A percentile compares a stretch with the other conserved stretches of the same genome.
Evolutionary conservation across 306 rosid species (phyloP).

Genomic region (Vigna mungo): DNA sequence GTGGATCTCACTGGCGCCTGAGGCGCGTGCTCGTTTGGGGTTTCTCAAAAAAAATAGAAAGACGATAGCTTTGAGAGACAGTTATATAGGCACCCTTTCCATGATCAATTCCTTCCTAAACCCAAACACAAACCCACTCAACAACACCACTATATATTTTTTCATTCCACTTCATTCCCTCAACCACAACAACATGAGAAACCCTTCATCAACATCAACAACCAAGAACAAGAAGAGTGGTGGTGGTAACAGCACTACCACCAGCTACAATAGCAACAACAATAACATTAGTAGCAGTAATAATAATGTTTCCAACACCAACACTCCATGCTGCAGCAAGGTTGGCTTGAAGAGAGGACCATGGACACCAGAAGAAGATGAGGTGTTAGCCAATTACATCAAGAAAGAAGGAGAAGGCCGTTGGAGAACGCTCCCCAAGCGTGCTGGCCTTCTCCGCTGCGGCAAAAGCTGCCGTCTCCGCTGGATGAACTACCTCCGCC

Average conservation of each 20-base stretch:
- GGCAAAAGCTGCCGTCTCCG: conserved; percentile 96
- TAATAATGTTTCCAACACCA: not conserved
- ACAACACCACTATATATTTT: not conserved
- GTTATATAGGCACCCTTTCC: not conserved
- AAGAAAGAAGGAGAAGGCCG: conserved; percentile 83
- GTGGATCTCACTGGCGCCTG: conserved; percentile 13
- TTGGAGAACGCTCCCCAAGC: conserved; percentile 82
- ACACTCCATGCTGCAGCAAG: conserved; percentile 67
- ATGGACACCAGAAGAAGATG: conserved; percentile 84
- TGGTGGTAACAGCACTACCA: not conserved
- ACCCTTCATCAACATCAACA: conserved; percentile 6
- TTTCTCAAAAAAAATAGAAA: not conserved
- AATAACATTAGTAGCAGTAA: not conserved
- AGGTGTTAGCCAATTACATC: conserved; percentile 59
- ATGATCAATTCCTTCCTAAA: not conserved
- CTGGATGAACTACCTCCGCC: conserved; percentile 97
- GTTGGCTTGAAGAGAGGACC: conserved; percentile 88
- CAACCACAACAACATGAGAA: conserved; percentile 42
- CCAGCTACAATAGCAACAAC: not conserved
- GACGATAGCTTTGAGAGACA: not conserved
- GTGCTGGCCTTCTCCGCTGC: conserved; percentile 84
- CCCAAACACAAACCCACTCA: not conserved
- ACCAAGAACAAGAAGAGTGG: conserved; percentile 21
- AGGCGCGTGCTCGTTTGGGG: conserved; percentile 10
- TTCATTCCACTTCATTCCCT: not conserved